Conservation (phyloP, 495 filamentous ascomycete genomes). For the Talaromyces proteolyticus region DNA sequence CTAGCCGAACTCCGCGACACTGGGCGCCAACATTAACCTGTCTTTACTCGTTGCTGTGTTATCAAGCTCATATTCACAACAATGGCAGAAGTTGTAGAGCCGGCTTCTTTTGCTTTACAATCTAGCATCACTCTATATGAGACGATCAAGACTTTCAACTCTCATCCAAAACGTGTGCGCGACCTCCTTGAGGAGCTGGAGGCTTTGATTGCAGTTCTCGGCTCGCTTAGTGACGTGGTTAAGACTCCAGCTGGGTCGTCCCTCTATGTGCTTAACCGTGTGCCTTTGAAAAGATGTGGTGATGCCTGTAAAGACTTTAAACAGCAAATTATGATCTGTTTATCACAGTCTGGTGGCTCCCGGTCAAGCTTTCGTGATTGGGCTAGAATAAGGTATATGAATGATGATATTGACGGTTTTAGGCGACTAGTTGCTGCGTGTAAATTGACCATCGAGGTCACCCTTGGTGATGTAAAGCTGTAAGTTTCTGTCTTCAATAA, state of each 20-base stretch:
- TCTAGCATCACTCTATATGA: not conserved
- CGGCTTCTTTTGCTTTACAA: not conserved
- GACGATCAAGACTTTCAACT: constrained; percentile 17
- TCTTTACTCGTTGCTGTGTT: too few relatives aligned
- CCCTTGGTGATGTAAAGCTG: constrained; percentile 30
- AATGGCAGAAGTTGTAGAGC: not conserved
- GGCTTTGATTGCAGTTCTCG: constrained; percentile 29
- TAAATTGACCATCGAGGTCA: constrained; percentile 34
- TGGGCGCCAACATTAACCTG: too few relatives aligned
- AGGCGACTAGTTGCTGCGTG: constrained; percentile 25
- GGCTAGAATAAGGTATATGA: constrained; percentile 23
- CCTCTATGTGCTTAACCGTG: too few relatives aligned
- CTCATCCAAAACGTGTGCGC: constrained; percentile 28
- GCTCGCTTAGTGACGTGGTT: constrained; percentile 23
- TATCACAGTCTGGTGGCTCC: constrained; percentile 9
- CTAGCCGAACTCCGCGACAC: too few relatives aligned
- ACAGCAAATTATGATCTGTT: constrained; percentile 15
- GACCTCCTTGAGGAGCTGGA: constrained; percentile 36
- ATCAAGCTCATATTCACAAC: too few relatives aligned
- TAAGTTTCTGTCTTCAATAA: constrained; percentile 17
- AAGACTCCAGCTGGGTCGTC: too few relatives aligned
- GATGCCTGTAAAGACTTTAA: constrained; percentile 21
- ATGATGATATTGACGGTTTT: constrained; percentile 24
- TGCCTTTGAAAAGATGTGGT: constrained; percentile 21
- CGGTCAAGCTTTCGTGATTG: constrained; percentile 22